A percentile compares a stretch with the other conserved stretches of the same genome.
Conservation (phyloP, 371 early-diverging fungal genomes). For the Dinochytrium kinnereticum region DNA sequence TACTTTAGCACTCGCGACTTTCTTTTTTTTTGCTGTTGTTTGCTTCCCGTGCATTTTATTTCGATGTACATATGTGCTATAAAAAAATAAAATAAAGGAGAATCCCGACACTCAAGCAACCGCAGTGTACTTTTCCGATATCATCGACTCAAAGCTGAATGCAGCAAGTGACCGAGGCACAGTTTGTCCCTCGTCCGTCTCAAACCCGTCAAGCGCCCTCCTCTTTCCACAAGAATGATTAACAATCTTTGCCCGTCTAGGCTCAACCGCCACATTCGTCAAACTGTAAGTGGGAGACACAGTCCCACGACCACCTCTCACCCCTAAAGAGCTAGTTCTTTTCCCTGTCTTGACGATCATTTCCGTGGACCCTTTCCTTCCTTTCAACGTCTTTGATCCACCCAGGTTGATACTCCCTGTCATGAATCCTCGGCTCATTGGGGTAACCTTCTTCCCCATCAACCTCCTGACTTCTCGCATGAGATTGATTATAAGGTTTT, state of each 20-base stretch:
- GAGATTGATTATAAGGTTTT: neutral
- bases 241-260: neutral
- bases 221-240: neutral
- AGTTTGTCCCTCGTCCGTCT: neutral
- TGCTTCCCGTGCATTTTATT: neutral
- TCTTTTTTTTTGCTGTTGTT: neutral
- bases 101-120: no score
- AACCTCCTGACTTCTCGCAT: neutral
- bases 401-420: neutral
- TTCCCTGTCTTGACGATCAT: conserved; percentile 8
- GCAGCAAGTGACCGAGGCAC: neutral
- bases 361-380: neutral
- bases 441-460: neutral
- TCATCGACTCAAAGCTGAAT: conserved; percentile 1
- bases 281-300: neutral
- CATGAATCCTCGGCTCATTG: neutral
- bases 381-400: neutral
- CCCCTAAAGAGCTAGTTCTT: neutral
- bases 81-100: no score
- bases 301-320: neutral
- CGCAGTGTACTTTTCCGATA: neutral
- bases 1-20: no score
- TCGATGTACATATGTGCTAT: neutral
- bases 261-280: conserved; percentile 2
- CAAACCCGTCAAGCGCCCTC: neutral